phyloP scores from a whole-genome alignment of 257 asterid genomes.

The Knoxia roxburghii region DNA sequence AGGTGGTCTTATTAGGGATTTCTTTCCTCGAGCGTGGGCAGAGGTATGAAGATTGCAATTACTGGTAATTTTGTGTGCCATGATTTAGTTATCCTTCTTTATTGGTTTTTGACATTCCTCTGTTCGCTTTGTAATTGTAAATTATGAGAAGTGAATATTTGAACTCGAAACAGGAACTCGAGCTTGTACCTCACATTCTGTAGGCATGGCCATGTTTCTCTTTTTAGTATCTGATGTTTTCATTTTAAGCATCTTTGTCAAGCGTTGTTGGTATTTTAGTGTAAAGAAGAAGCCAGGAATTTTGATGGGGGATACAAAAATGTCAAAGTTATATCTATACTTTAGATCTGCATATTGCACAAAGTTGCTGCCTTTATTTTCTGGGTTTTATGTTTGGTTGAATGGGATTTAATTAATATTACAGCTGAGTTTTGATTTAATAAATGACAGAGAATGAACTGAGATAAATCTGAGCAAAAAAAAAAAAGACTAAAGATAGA shows the following conservation, averaged over 20 bases:
- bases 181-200: background rate
- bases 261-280: background rate
- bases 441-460: background rate
- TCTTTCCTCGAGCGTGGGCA: slow-evolving; percentile 80
- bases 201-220: background rate
- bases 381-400: background rate
- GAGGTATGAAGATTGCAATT: slow-evolving; percentile 42
- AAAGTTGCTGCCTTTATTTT: background rate
- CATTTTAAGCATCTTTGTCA: background rate
- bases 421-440: background rate
- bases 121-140: background rate
- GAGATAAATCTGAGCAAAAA: background rate
- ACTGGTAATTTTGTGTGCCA: slow-evolving; percentile 6
- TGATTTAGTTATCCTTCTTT: background rate
- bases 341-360: background rate
- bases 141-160: too few species aligned
- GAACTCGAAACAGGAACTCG: background rate
- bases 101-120: slow-evolving; percentile 4
- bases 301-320: background rate
- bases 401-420: too few species aligned
- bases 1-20: slow-evolving; percentile 80
- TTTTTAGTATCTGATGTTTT: background rate
- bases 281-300: background rate
- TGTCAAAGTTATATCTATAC: background rate
- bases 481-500: background rate